Percentiles rank a stretch among this genome's conserved stretches.
phyloP scores from a whole-genome alignment of 768 basidiomycete genomes.

The Boletus tomentosulus region DNA sequence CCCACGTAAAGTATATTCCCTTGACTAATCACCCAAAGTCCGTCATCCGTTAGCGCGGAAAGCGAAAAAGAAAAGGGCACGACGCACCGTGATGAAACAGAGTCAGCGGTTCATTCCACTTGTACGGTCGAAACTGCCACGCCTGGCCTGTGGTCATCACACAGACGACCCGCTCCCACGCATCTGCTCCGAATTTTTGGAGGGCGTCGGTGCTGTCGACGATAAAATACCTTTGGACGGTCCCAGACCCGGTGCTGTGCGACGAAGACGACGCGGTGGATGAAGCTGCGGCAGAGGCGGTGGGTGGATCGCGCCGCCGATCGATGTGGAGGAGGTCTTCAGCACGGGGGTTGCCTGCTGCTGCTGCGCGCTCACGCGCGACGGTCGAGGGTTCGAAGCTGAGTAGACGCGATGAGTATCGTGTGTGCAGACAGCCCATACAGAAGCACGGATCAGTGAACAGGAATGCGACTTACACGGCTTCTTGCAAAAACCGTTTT shows the following conservation, averaged over 20 bases:
- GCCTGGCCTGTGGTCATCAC: constrained; percentile 98
- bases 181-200: constrained; percentile 85
- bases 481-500: constrained; percentile 87
- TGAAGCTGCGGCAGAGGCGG: constrained; percentile 19
- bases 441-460: neutral
- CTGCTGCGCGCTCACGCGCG: constrained; percentile 62
- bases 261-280: constrained; percentile 11
- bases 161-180: constrained; percentile 96
- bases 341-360: constrained; percentile 67
- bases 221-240: constrained; percentile 69
- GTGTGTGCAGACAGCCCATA: neutral
- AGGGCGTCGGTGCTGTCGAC: constrained; percentile 93
- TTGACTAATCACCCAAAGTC: constrained; percentile 56
- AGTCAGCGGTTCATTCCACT: constrained; percentile 90
- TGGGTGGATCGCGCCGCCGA: constrained; percentile 60
- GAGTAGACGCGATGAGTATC: neutral
- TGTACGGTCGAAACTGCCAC: constrained; percentile 97
- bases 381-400: constrained; percentile 76
- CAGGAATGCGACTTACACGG: constrained; percentile 46
- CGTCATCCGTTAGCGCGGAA: too few species aligned
- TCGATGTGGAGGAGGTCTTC: constrained; percentile 89
- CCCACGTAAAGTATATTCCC: constrained; percentile 93
- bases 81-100: constrained; percentile 89
- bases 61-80: neutral
- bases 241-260: constrained; percentile 21